Conservation (phyloP, 352 stramenopile genomes). For the Globisporangium yorkense region DNA sequence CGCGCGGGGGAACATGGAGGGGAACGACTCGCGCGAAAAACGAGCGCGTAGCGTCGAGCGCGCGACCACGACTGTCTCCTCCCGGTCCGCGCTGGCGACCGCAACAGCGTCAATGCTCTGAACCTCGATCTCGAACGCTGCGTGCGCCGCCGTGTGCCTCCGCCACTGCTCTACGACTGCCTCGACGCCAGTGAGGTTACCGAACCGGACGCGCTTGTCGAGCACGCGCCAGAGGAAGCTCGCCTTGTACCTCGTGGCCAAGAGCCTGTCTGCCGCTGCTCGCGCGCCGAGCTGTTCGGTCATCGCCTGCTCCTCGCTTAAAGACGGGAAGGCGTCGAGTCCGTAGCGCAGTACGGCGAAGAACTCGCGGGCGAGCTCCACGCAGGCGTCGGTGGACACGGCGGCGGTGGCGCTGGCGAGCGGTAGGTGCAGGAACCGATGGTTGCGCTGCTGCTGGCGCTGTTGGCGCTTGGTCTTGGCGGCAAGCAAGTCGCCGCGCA, state of each 20-base stretch:
- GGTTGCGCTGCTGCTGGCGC: constrained; percentile 1
- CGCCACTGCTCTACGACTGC: constrained; percentile 20
- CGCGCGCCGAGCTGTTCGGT: not conserved
- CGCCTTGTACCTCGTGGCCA: constrained; percentile 4
- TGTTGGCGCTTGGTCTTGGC: not conserved
- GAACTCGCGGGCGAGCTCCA: not conserved
- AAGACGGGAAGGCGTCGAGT: not conserved
- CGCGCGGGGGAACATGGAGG: constrained; percentile 10
- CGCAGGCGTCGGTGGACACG: not conserved
- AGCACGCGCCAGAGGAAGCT: constrained; percentile 15
- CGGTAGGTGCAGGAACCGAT: not conserved
- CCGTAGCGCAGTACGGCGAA: not conserved
- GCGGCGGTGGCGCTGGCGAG: not conserved
- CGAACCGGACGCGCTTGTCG: constrained; percentile 8
- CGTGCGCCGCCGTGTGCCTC: constrained; percentile 15
- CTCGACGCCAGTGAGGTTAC: constrained; percentile 12
- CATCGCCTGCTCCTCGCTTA: not conserved
- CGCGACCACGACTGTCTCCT: constrained; percentile 4
- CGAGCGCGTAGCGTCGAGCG: constrained; percentile 5
- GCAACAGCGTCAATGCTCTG: not conserved
- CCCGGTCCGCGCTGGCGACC: constrained; percentile 1
- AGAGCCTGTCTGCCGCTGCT: not conserved
- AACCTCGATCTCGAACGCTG: constrained; percentile 8
- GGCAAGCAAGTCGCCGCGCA: not conserved
- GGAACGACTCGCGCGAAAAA: constrained; percentile 6